These are phyloP conservation scores for Drechslerella dactyloides DNA, from an alignment of 2,329 filamentous ascomycete species.

Conservation along the genomic window DNA sequence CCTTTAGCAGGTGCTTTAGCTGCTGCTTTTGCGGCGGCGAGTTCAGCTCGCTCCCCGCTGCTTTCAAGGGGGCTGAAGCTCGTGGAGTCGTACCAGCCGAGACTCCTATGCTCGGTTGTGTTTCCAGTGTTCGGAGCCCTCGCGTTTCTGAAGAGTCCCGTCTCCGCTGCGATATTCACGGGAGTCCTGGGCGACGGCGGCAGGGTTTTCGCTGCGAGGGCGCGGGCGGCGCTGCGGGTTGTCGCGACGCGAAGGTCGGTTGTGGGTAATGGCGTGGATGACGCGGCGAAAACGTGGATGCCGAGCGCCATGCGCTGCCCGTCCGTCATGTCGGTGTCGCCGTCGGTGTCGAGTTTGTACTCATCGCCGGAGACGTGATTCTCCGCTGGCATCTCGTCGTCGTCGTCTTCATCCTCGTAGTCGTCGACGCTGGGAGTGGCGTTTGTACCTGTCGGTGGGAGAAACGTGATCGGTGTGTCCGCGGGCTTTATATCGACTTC, in stretches of 20 bases:
- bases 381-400: neutral
- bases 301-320: neutral
- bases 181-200: conserved; percentile 11
- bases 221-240: neutral
- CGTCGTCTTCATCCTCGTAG: neutral
- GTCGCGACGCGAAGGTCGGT: conserved; percentile 10
- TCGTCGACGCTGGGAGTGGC: no score
- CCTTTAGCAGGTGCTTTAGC: neutral
- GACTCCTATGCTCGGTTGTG: conserved; percentile 13
- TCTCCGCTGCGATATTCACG: neutral
- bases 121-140: conserved; percentile 5
- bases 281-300: neutral
- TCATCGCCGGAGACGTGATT: neutral
- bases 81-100: conserved; percentile 39
- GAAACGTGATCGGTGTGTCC: no score
- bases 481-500: no score
- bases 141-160: neutral
- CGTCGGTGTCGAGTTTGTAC: neutral
- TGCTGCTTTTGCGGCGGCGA: conserved; percentile 16
- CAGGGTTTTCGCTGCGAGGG: neutral
- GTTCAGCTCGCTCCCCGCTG: conserved; percentile 8
- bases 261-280: conserved; percentile 16
- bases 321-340: neutral
- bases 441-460: no score
- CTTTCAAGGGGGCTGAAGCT: conserved; percentile 35